Conservation (phyloP, 2,329 filamentous ascomycete genomes). For the Talaromyces sp. region DNA sequence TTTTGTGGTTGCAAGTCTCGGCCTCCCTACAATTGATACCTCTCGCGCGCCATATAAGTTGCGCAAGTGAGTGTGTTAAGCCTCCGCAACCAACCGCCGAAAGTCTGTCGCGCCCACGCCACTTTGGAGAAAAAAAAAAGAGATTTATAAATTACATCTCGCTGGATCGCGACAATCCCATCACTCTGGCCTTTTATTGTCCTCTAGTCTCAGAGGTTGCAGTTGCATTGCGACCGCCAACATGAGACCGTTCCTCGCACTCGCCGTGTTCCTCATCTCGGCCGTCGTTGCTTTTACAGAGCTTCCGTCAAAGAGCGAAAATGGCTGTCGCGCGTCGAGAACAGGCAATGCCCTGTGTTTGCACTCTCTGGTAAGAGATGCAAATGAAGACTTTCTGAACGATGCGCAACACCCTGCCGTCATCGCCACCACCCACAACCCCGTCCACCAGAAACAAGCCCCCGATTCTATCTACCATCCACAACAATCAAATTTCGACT, state of each 20-base stretch:
- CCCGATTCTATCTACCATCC: not conserved
- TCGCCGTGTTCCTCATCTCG: constrained; percentile 3
- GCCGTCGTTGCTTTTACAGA: constrained; percentile 2
- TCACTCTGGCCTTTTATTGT: not conserved
- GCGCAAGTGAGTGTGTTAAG: not conserved
- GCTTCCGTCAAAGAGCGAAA: constrained; percentile 3
- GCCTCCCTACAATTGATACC: not conserved
- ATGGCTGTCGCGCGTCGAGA: not conserved
- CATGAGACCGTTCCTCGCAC: constrained; percentile 7
- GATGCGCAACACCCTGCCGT: not conserved
- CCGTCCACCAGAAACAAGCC: not conserved
- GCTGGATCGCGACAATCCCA: not conserved
- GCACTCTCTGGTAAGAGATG: not conserved
- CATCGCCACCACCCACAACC: not conserved
- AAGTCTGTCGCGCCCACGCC: not conserved
- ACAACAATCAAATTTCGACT: not conserved
- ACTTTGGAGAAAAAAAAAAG: not conserved
- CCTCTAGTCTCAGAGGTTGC: not conserved
- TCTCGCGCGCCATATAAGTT: not conserved
- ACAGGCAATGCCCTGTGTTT: not conserved
- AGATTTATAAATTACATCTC: not conserved
- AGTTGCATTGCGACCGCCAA: not conserved
- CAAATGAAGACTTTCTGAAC: not conserved
- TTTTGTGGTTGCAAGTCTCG: not conserved
- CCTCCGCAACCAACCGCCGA: not conserved